Percentiles rank a stretch among this genome's conserved stretches.
Evolutionary conservation across 2,329 filamentous ascomycete species (phyloP).

Genomic region (Fusarium oxysporum): DNA sequence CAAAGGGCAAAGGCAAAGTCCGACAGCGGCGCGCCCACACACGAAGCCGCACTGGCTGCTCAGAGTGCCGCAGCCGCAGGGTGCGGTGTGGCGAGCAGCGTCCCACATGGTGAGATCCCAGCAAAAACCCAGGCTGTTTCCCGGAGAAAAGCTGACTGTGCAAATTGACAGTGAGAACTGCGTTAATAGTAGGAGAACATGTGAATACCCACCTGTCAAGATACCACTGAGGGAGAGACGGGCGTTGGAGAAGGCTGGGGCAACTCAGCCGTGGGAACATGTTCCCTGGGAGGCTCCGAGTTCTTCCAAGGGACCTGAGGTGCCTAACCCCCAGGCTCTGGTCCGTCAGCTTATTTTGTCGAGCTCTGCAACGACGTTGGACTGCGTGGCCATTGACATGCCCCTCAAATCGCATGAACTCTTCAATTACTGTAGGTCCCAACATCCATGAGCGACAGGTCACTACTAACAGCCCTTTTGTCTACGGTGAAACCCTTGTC

Average conservation of each 20-base stretch:
- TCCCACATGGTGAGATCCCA: constrained; percentile 12
- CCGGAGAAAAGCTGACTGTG: neutral
- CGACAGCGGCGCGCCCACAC: constrained; percentile 17
- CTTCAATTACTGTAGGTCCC: constrained; percentile 19
- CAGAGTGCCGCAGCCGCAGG: constrained; percentile 16
- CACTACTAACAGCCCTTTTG: neutral
- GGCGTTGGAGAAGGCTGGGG: constrained; percentile 6
- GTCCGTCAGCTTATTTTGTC: constrained; percentile 2
- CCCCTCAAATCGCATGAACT: constrained; percentile 20
- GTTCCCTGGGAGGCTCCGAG: neutral
- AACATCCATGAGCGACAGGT: accelerated
- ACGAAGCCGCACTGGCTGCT: constrained; percentile 15
- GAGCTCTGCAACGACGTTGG: neutral
- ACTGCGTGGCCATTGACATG: constrained; percentile 11
- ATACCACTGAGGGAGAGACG: constrained; percentile 18
- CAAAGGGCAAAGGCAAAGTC: neutral
- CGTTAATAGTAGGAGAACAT: neutral
- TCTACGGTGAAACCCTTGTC: neutral
- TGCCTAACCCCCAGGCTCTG: neutral
- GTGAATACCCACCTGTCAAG: constrained; percentile 11
- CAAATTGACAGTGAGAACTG: constrained; percentile 11
- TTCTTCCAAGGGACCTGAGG: neutral
- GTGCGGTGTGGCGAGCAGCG: constrained; percentile 21
- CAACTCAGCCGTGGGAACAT: constrained; percentile 8
- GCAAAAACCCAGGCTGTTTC: neutral